A percentile compares a stretch with the other conserved stretches of the same genome.
These are phyloP conservation scores for Aureobasidium sp. DNA, from an alignment of 2,329 filamentous ascomycete species.

Conservation along the genomic window DNA sequence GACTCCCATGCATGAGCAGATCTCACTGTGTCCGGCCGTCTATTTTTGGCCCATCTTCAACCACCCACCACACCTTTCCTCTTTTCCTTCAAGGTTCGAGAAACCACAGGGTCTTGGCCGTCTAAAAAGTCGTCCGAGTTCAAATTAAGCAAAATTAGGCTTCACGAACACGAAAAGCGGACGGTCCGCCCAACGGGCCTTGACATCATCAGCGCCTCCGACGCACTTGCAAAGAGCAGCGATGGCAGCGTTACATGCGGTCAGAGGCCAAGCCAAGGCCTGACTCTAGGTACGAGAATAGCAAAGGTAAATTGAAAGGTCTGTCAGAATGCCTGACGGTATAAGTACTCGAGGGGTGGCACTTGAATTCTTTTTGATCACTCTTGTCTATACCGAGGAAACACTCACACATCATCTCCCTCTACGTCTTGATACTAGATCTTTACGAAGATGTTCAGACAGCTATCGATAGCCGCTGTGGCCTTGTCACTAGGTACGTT, in stretches of 20 bases:
- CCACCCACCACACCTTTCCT: not conserved
- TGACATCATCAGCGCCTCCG: constrained; percentile 8
- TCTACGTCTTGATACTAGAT: not conserved
- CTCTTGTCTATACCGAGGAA: not conserved
- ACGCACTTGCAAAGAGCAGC: not conserved
- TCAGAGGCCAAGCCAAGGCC: constrained; percentile 3
- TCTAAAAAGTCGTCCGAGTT: not conserved
- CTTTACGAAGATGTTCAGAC: constrained; percentile 10
- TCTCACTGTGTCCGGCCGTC: not conserved
- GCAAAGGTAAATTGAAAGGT: constrained; percentile 3
- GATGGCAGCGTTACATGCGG: constrained; percentile 9
- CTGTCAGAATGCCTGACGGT: not conserved
- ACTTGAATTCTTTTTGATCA: not conserved
- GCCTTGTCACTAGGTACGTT: constrained; percentile 2
- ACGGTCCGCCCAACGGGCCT: constrained; percentile 12
- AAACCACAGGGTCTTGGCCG: not conserved
- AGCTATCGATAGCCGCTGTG: constrained; percentile 11
- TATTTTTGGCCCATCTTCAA: constrained; percentile 1
- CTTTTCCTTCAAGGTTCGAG: not conserved
- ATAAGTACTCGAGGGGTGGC: not conserved
- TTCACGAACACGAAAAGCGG: constrained; percentile 5
- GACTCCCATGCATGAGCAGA: constrained; percentile 3
- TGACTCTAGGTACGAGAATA: constrained; percentile 1
- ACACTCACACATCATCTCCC: not conserved
- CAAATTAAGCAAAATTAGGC: constrained; percentile 11